A percentile compares a stretch with the other conserved stretches of the same genome.
These are phyloP conservation scores for Populus davidiana DNA, from an alignment of 345 rosid species.

Conservation along the genomic window DNA sequence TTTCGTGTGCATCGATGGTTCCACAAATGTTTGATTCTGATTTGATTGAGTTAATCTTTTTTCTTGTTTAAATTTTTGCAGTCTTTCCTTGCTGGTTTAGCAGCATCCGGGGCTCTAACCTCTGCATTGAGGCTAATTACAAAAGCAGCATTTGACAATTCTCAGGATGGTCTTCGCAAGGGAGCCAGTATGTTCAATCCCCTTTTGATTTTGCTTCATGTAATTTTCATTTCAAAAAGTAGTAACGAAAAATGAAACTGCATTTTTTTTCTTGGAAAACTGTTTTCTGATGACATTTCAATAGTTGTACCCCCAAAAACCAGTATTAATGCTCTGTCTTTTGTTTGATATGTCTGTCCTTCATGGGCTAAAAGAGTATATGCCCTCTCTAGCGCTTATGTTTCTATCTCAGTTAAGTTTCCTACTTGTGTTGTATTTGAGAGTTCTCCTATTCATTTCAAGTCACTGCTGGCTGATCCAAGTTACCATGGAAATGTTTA, in stretches of 20 bases:
- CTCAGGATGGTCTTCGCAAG: slow-evolving; percentile 62
- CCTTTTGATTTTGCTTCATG: neutral
- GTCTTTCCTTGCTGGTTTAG: slow-evolving; percentile 66
- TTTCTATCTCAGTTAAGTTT: neutral
- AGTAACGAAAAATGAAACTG: neutral
- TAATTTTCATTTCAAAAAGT: neutral
- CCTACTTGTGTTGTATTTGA: neutral
- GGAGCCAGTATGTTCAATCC: slow-evolving; percentile 62
- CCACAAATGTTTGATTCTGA: neutral
- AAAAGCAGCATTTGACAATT: slow-evolving; percentile 65
- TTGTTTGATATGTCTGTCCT: neutral
- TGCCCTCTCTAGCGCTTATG: neutral
- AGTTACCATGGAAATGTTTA: neutral
- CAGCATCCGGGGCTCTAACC: slow-evolving; percentile 71
- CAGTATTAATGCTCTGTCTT: neutral
- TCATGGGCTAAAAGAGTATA: neutral
- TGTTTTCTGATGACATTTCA: neutral
- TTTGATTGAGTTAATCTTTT: neutral
- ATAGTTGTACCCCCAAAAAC: neutral
- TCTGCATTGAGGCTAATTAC: slow-evolving; percentile 68
- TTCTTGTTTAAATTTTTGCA: slow-evolving; percentile 15
- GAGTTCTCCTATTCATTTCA: neutral
- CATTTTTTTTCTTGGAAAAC: too few species aligned
- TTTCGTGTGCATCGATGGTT: neutral
- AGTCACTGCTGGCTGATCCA: neutral